phyloP scores from a whole-genome alignment of 768 basidiomycete genomes.

The Favolaschia claudopus region DNA sequence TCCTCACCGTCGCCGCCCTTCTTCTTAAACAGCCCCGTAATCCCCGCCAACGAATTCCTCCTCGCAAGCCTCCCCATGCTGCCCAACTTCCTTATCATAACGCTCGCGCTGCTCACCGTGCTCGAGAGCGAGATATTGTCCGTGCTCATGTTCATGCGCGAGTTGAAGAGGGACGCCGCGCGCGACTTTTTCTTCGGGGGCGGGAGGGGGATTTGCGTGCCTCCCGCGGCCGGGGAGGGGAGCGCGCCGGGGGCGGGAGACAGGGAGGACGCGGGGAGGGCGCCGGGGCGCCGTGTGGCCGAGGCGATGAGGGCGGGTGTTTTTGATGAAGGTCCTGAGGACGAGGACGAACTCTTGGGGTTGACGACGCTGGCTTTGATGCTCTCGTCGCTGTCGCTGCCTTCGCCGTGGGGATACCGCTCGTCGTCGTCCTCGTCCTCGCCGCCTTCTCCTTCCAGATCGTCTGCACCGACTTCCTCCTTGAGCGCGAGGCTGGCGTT shows the following conservation, averaged over 20 bases:
- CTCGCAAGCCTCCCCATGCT: slow-evolving; percentile 89
- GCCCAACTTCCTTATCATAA: slow-evolving; percentile 96
- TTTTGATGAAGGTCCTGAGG: slow-evolving; percentile 35
- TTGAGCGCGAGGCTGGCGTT: slow-evolving; percentile 64
- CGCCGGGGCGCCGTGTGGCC: slow-evolving; percentile 30
- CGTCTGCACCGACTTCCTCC: slow-evolving; percentile 57
- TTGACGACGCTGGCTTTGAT: slow-evolving; percentile 44
- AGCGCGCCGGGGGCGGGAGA: slow-evolving; percentile 5
- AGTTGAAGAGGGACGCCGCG: slow-evolving; percentile 84
- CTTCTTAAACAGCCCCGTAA: slow-evolving; percentile 94
- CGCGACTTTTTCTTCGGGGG: slow-evolving; percentile 78
- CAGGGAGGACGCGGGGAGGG: slow-evolving; percentile 20
- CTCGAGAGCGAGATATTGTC: slow-evolving; percentile 96
- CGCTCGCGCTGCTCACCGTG: slow-evolving; percentile 92
- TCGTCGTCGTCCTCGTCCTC: slow-evolving; percentile 48
- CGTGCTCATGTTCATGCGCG: slow-evolving; percentile 85
- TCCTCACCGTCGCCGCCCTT: slow-evolving; percentile 52
- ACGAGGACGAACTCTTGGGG: slow-evolving; percentile 28
- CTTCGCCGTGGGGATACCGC: not conserved
- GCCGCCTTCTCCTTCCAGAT: slow-evolving; percentile 55
- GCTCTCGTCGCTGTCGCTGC: slow-evolving; percentile 18
- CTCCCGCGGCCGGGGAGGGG: not conserved
- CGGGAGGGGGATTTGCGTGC: slow-evolving; percentile 11
- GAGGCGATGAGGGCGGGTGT: slow-evolving; percentile 37
- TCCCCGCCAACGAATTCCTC: slow-evolving; percentile 88